Base-by-base conservation (phyloP, 2,329 filamentous ascomycete genomes). In the Didymella keratinophila region DNA sequence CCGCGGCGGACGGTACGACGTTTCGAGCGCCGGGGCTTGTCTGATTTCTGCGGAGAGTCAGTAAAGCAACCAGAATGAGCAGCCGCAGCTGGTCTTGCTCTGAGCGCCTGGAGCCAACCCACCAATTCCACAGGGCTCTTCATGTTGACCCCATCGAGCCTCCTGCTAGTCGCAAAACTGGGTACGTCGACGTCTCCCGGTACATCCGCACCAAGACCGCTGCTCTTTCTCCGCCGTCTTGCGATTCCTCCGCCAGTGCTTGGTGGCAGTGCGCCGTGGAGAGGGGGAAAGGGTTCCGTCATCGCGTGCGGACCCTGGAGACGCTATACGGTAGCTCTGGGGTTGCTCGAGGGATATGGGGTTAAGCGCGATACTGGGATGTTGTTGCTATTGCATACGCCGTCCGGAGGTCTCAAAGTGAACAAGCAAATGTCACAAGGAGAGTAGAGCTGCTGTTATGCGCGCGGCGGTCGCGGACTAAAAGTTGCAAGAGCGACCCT, bases 171-270 rank as follows among this genome's bases (percentile, higher is more conserved):
- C 57, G 83, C 82, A 50, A 85, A 74, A 18, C 82, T 78, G 32
- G 79, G 80, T 27, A 77, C 82, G 62, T 79, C 79, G 37, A 80
- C 84, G 67, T 85, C 83, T 57, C 83, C 82, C 27, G 80, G 78
- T 25, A 83, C 80, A 60, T 85, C 83, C 37, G 76, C 80, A 30
- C 82, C 82, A 16, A 85, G 75, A 36, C 75, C 81, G 68, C 79
- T 82, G 16, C 78, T 80, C 63, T 79, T 80, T 65, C 80, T 72
- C 64, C 80, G 73, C 65, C 74, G 68, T 18, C 61, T 54, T 3
- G 54, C 42, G 21, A 58, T 50, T n/a, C 55, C 61, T 57, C 73
- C 69, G 16, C 44, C 52, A 9, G 36, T 56, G 36, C 43, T 67
- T 10, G 51, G 52, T 27, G 64, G 51, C 32, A 39, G 56, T 48